A percentile compares a stretch with the other conserved stretches of the same genome.
phyloP scores from a whole-genome alignment of 1,284 basidiomycete genomes.

The Ganoderma lingzhi region DNA sequence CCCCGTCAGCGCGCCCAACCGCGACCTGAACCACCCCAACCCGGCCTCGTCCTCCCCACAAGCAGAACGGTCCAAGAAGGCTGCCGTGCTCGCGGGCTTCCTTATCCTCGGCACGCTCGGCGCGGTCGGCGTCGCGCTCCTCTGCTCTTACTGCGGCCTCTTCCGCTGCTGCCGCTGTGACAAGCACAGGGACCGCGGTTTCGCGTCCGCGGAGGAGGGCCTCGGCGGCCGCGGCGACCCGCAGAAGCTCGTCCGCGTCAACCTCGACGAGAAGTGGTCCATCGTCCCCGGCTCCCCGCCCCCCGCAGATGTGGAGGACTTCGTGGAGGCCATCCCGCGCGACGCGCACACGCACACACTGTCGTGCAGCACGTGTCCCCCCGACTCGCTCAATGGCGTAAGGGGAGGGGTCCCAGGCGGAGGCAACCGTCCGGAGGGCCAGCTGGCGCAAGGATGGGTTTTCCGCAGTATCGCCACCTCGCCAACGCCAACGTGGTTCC shows the following conservation, averaged over 20 bases:
- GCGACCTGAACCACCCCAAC: conserved; percentile 27
- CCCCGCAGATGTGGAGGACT: not conserved
- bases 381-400: conserved; percentile 27
- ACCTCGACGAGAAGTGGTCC: conserved; percentile 28
- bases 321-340: conserved; percentile 24
- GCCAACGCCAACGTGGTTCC: not conserved
- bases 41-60: conserved; percentile 28
- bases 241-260: conserved; percentile 13
- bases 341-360: conserved; percentile 25
- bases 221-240: conserved; percentile 8
- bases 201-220: conserved; percentile 24
- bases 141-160: conserved; percentile 39
- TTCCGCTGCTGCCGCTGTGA: conserved; percentile 26
- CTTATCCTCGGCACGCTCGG: conserved; percentile 37
- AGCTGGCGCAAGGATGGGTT: conserved; percentile 15
- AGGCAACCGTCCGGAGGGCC: conserved; percentile 20
- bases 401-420: conserved; percentile 25
- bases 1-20: conserved; percentile 11
- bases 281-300: conserved; percentile 30
- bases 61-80: conserved; percentile 33
- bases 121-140: conserved; percentile 33
- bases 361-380: conserved; percentile 31
- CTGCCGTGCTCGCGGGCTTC: conserved; percentile 38
- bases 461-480: conserved; percentile 15
- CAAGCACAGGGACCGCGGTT: conserved; percentile 10